These are phyloP conservation scores for Heliamphora exappendiculata DNA, from an alignment of 148 eudicot genomes.

Conservation along the genomic window DNA sequence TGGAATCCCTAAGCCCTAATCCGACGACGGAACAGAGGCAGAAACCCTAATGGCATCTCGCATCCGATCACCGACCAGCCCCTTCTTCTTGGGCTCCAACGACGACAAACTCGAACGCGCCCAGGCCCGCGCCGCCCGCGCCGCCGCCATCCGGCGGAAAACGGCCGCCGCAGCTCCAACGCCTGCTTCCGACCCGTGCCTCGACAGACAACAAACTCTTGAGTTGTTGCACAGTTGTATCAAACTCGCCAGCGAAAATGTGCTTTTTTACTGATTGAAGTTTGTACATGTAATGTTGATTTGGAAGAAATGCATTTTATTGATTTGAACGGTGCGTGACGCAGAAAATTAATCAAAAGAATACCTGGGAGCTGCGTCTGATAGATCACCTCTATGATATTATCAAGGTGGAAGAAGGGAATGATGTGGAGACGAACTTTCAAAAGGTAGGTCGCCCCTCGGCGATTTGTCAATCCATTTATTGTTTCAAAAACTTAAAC, in stretches of 20 bases:
- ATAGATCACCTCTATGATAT: constrained; percentile 88
- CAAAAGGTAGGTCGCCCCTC: constrained; percentile 49
- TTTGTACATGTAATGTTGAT: not conserved
- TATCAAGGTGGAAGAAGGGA: constrained; percentile 67
- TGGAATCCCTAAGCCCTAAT: constrained; percentile 58
- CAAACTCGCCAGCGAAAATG: constrained; percentile 95
- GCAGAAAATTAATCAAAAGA: constrained; percentile 96
- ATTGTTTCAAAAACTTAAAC: no score
- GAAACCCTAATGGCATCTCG: constrained; percentile 26
- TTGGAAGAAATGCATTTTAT: not conserved
- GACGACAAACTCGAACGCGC: constrained; percentile 91
- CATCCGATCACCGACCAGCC: constrained; percentile 63
- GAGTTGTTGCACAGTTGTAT: constrained; percentile 83
- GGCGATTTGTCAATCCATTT: no score
- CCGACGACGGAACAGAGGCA: constrained; percentile 18
- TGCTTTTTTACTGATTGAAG: not conserved
- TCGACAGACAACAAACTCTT: constrained; percentile 62
- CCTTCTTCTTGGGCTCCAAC: constrained; percentile 72
- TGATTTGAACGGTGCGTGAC: not conserved
- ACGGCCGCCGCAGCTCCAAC: constrained; percentile 22
- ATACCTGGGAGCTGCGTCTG: constrained; percentile 91
- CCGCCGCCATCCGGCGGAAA: constrained; percentile 68
- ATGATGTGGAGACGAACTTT: constrained; percentile 78
- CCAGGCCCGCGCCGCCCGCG: constrained; percentile 91
- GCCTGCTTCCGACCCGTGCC: constrained; percentile 30